Conservation (phyloP, 1,284 basidiomycete species). For the Chondrostereum purpureum region DNA sequence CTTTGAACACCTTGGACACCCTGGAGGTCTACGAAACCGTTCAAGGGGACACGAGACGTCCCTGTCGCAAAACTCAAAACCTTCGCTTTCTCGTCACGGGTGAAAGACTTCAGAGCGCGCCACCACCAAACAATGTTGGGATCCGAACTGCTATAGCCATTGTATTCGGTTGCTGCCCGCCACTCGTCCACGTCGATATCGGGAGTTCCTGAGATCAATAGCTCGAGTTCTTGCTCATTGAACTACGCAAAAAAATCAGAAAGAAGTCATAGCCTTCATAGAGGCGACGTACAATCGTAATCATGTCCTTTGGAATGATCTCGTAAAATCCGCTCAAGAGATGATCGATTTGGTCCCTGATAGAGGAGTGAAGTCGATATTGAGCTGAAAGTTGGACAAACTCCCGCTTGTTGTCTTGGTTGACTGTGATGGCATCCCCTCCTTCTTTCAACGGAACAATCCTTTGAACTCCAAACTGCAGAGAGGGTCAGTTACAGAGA, state of each 20-base stretch:
- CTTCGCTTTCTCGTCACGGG: conserved; percentile 93
- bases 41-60: conserved; percentile 90
- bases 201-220: conserved; percentile 97
- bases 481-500: conserved; percentile 8
- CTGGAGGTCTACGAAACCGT: conserved; percentile 89
- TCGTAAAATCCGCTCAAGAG: conserved; percentile 93
- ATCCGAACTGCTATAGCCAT: conserved; percentile 81
- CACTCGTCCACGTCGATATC: conserved; percentile 99
- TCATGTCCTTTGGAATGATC: conserved; percentile 83
- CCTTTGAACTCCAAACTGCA: conserved; percentile 82
- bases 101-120: conserved; percentile 96
- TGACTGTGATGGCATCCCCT: conserved; percentile 79
- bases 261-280: conserved; percentile 8
- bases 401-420: conserved; percentile 94
- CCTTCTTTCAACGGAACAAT: conserved; percentile 82
- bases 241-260: conserved; percentile 52
- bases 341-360: conserved; percentile 94
- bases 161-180: conserved; percentile 91
- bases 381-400: conserved; percentile 91
- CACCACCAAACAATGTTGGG: conserved; percentile 99
- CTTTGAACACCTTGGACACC: conserved; percentile 93
- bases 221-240: conserved; percentile 95
- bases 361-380: conserved; percentile 90
- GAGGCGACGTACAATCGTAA: conserved; percentile 59
- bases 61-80: conserved; percentile 96